Conservation (phyloP, 441 rosid genomes). For the Biscutella laevigata region DNA sequence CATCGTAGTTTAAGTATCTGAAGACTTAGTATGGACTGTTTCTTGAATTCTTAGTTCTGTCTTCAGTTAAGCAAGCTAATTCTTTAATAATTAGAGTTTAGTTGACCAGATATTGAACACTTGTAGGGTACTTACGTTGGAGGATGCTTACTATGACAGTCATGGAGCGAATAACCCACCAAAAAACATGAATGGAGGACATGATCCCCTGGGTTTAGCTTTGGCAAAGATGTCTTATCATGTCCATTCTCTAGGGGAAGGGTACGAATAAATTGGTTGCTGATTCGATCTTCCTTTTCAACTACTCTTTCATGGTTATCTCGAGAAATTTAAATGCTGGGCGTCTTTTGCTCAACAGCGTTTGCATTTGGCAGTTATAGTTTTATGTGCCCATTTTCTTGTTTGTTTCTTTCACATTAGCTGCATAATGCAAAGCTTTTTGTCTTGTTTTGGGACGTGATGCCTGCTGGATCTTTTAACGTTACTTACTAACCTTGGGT, state of each 20-base stretch:
- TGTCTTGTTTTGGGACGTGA: not conserved
- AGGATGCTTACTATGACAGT: slow-evolving; percentile 66
- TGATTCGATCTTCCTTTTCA: not conserved
- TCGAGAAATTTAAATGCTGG: not conserved
- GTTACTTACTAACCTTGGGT: not conserved
- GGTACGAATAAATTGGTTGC: slow-evolving; percentile 41
- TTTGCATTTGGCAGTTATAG: not conserved
- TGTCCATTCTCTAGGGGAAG: slow-evolving; percentile 82
- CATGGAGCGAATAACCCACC: slow-evolving; percentile 31
- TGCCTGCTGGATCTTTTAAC: not conserved
- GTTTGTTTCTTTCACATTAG: too few species aligned
- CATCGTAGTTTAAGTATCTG: not conserved
- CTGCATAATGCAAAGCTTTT: slow-evolving; percentile 5
- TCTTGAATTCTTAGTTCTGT: not conserved
- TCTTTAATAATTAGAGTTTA: not conserved
- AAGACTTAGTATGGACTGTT: not conserved
- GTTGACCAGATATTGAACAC: slow-evolving; percentile 5
- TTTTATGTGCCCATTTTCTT: too few species aligned
- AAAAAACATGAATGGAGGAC: slow-evolving; percentile 33
- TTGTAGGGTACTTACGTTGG: slow-evolving; percentile 84
- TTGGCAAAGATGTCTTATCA: slow-evolving; percentile 86
- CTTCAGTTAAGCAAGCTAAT: not conserved
- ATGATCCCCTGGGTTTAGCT: slow-evolving; percentile 59
- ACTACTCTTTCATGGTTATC: slow-evolving; percentile 12
- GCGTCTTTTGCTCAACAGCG: not conserved